Base-by-base conservation (phyloP, 208 protist species). In the Acanthamoeba rhysodes region DNA sequence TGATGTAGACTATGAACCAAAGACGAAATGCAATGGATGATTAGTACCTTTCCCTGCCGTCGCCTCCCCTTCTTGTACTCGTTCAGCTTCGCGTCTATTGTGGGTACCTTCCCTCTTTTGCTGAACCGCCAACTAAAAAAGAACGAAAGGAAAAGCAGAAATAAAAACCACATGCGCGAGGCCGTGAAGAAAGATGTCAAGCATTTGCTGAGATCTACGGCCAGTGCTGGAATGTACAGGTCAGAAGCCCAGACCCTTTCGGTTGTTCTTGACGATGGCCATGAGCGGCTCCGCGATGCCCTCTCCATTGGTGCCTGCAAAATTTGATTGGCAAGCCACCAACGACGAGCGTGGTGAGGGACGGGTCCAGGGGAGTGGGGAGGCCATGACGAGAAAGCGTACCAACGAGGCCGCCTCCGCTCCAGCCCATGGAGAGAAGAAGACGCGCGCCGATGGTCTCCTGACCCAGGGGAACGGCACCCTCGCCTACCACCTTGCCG, bases 191-290 rank as follows among this genome's bases (percentile, higher is more conserved):
- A 55, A 55, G 50, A n/a, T n/a, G n/a, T n/a, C n/a, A n/a, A n/a
- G n/a, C n/a, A n/a, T n/a, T n/a, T n/a, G n/a, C n/a, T n/a, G n/a
- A n/a, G n/a, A n/a, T n/a, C n/a, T n/a, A n/a, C n/a, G n/a, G 50
- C 59, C 22, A 29, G 59, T 66, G 20, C 10, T 66, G 14, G 22
- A 29, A 66, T 20, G 7, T 29, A n/a, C 59, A 29, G 22, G 7
- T 66, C n/a, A 85, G 76, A 91, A 91, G 20, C 84, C 84, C 9
- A 91, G 84, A 14, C 84, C 84, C 29, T 72, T 72, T 3, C 59
- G 50, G 84, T 91, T 91, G 41, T 91, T 91, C 84, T 91, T 91
- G 6, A 91, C 84, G 34, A 70, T 70, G 84, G 84, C 59, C 50
- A 50, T 41, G 55, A 91, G 50, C 16, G 84, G 84, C 29, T 91